A percentile compares a stretch with the other conserved stretches of the same genome.
Conservation (phyloP, 2,329 filamentous ascomycete species). For the Phialocephala subalpina region DNA sequence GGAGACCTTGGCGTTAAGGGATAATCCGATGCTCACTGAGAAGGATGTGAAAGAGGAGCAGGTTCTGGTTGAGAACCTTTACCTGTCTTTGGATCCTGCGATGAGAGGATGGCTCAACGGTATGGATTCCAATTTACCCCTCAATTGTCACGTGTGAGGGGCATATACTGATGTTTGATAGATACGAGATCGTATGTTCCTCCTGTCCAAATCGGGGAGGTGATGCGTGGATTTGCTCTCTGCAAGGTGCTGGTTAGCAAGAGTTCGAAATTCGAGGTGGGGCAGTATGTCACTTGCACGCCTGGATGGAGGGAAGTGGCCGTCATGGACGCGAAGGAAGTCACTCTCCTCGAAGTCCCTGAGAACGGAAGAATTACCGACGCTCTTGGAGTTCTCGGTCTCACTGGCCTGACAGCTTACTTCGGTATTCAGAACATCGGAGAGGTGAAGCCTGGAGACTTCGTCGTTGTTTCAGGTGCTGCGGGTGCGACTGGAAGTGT, state of each 20-base stretch:
- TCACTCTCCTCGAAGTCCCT: slow-evolving; percentile 52
- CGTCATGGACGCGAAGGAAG: slow-evolving; percentile 60
- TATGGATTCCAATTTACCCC: background rate
- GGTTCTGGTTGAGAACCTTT: slow-evolving; percentile 66
- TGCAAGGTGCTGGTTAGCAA: slow-evolving; percentile 69
- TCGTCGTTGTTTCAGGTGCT: slow-evolving; percentile 80
- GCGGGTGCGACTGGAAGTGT: slow-evolving; percentile 82
- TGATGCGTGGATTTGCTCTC: slow-evolving; percentile 71
- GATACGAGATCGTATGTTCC: slow-evolving; percentile 69
- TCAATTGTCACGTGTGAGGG: slow-evolving; percentile 13
- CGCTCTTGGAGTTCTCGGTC: slow-evolving; percentile 66
- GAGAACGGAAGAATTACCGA: slow-evolving; percentile 59
- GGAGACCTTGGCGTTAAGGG: slow-evolving; percentile 67
- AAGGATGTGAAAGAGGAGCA: slow-evolving; percentile 67
- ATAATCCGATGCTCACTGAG: slow-evolving; percentile 53
- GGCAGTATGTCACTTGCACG: slow-evolving; percentile 62
- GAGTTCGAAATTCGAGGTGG: slow-evolving; percentile 60
- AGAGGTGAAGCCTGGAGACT: slow-evolving; percentile 72
- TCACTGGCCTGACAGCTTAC: slow-evolving; percentile 79
- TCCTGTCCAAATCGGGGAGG: slow-evolving; percentile 71
- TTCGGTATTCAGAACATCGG: slow-evolving; percentile 77
- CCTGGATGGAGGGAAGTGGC: slow-evolving; percentile 74
- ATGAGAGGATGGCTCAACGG: slow-evolving; percentile 76
- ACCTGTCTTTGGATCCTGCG: slow-evolving; percentile 77
- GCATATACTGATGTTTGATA: slow-evolving; percentile 16